These are phyloP conservation scores for Hemisphaericaspora xylofermentans DNA, from an alignment of 1,139 yeast genomes.

Conservation along the genomic window DNA sequence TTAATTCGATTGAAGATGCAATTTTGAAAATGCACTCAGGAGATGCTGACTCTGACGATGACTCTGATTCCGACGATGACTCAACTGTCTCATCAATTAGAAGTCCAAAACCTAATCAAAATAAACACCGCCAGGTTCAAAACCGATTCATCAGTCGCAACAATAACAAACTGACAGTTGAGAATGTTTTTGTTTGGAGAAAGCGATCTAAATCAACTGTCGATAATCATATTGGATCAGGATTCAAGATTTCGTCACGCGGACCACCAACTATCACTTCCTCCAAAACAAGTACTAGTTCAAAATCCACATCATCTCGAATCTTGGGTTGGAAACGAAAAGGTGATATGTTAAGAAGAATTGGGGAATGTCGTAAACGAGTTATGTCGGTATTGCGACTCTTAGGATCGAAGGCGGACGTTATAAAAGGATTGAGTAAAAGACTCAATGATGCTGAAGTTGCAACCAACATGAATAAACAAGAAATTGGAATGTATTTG, in stretches of 20 bases:
- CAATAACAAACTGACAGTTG: conserved; percentile 8
- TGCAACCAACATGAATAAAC: conserved; percentile 5
- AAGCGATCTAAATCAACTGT: conserved; percentile 42
- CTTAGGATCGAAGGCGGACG: conserved; percentile 92
- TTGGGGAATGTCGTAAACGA: conserved; percentile 91
- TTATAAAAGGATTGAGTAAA: conserved; percentile 89
- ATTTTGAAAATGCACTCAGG: conserved; percentile 84
- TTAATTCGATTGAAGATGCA: conserved; percentile 87
- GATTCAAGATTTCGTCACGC: neutral
- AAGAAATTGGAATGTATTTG: conserved; percentile 71
- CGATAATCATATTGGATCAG: conserved; percentile 23
- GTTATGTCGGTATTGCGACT: conserved; percentile 88
- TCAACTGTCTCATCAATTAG: conserved; percentile 22
- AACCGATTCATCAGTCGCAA: neutral
- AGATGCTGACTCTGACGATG: conserved; percentile 44
- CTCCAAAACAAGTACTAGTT: conserved; percentile 21
- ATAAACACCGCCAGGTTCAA: neutral
- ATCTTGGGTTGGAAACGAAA: conserved; percentile 82
- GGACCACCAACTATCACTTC: conserved; percentile 3
- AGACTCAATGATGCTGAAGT: conserved; percentile 82
- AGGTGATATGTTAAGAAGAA: conserved; percentile 91
- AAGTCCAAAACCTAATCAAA: conserved; percentile 10
- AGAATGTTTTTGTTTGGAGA: conserved; percentile 36
- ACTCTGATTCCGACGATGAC: conserved; percentile 36
- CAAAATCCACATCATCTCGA: conserved; percentile 47